phyloP scores from a whole-genome alignment of 2,329 filamentous ascomycete species.

The Aspergillus fischeri region DNA sequence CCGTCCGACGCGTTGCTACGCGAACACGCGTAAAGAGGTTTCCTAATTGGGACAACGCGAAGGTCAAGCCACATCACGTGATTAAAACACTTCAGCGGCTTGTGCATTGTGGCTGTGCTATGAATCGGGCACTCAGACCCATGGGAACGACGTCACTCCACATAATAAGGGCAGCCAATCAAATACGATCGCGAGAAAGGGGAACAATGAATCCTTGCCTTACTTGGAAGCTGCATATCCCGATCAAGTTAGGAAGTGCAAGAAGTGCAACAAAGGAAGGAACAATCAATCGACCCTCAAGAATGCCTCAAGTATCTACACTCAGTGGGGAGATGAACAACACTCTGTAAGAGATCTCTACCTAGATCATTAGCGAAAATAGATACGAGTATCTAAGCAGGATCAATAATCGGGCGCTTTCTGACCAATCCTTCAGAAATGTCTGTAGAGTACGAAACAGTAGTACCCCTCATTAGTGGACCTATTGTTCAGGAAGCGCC shows the following conservation, averaged over 20 bases:
- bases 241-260: not conserved
- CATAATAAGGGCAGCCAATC: not conserved
- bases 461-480: not conserved
- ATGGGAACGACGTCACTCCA: not conserved
- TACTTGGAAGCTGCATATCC: not conserved
- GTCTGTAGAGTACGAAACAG: not conserved
- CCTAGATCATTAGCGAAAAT: not conserved
- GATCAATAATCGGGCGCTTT: not conserved
- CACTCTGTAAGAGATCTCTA: not conserved
- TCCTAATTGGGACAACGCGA: slow-evolving; percentile 21
- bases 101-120: not conserved
- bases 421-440: not conserved
- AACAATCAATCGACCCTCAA: not conserved
- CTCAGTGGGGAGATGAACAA: too few species aligned
- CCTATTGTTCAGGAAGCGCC: slow-evolving; percentile 1
- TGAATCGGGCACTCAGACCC: not conserved
- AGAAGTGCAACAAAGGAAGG: not conserved
- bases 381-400: not conserved
- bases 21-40: slow-evolving; percentile 33
- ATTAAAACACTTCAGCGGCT: not conserved
- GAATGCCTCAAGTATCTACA: not conserved
- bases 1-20: slow-evolving; percentile 22
- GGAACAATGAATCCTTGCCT: not conserved
- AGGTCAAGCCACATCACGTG: slow-evolving; percentile 10
- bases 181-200: not conserved